Evolutionary conservation across 2,329 filamentous ascomycete species (phyloP).

Genomic region (Coniochaeta ligniaria): DNA sequence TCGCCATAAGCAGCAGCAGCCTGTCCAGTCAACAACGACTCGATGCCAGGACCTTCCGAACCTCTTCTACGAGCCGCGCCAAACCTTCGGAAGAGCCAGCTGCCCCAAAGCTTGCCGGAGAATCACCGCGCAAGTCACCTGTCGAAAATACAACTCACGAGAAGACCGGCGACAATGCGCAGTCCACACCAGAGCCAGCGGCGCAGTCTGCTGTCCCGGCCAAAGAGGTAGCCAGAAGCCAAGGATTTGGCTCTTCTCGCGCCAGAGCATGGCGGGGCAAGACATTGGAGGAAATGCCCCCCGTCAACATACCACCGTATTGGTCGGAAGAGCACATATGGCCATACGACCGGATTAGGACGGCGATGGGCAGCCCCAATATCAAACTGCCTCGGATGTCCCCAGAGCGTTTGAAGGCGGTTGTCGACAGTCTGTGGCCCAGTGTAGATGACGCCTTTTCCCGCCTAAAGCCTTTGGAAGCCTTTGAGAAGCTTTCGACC

Average conservation of each 20-base stretch:
- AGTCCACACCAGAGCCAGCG: not conserved
- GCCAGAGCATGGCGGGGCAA: not conserved
- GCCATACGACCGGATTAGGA: not conserved
- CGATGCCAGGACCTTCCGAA: not conserved
- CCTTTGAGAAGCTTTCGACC: not conserved
- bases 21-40: not conserved
- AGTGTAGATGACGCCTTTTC: not conserved
- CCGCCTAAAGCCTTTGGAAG: not conserved
- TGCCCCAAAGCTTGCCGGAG: not conserved
- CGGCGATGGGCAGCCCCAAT: not conserved
- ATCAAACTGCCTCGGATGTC: not conserved
- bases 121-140: not conserved
- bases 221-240: not conserved
- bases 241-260: not conserved
- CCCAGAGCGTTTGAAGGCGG: not conserved
- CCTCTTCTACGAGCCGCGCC: not conserved
- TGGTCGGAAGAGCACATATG: not conserved
- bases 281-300: not conserved
- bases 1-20: conserved; percentile 3
- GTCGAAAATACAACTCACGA: not conserved
- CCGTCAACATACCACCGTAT: not conserved
- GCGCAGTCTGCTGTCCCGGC: not conserved
- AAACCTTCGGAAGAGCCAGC: not conserved
- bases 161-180: not conserved
- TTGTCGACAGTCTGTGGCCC: not conserved